Base-by-base conservation (phyloP, 257 asterid genomes). In the Forsythia viridissima region DNA sequence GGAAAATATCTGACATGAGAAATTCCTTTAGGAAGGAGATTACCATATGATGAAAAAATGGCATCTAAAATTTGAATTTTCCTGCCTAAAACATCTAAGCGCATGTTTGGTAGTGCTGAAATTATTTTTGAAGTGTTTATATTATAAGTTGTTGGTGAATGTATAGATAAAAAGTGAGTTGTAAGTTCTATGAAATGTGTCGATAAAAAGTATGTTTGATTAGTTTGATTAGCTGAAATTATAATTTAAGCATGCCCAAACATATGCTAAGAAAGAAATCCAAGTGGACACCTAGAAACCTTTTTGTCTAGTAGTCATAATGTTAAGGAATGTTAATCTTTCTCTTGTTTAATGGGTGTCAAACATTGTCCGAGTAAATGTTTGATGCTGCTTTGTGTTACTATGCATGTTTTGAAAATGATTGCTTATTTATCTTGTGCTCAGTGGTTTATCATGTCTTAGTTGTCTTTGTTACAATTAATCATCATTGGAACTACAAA, bases 291-390 rank as follows among this genome's bases (percentile, higher is more conserved):
- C 6, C 57, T 6, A 9, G 15, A 43, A 2, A 12, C n/a, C 57
- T 9, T 65, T 24, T 63, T 39, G 37, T 16, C 77, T 4, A 10
- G 2, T 61, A 41, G 6, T 21, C 20, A n/a, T 75, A 6, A 41
- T 13, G 57, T 15, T 6, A 4, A 0, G 61, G 72, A 61, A 15
- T 68, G 59, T 36, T 34, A 43, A 70, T 40, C 21, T 65, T 51
- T 73, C 75, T 71, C 52, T 39, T 72, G 73, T 43, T 38, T 79
- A 37, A 66, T 65, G 51, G n/a, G 20, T 30, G 34, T 74, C 44
- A 59, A 4, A 41, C 76, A 55, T 80, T 59, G 55, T 57, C 40
- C n/a, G 51, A 16, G 61, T 41, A 41, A 59, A 16, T 70, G 71
- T 7, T 70, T 38, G 42, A 69, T 69, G 16, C 57, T 48, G 39